Conservation (phyloP, 2,329 filamentous ascomycete genomes). For the Diaporthe vexans region DNA sequence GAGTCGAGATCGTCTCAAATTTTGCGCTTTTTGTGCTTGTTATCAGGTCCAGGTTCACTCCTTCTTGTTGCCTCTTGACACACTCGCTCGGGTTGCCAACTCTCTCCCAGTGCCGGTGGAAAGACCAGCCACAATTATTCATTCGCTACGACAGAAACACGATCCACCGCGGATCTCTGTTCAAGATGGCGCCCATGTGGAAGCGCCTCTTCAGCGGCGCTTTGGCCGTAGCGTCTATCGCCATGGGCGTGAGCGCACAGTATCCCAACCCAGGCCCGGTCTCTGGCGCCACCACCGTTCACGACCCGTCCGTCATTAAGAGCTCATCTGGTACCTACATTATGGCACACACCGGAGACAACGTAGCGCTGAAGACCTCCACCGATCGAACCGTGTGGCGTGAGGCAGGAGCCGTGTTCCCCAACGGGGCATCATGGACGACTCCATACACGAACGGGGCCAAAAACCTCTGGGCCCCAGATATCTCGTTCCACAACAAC, state of each 20-base stretch:
- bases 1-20: neutral
- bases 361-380: neutral
- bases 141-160: no score
- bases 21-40: no score
- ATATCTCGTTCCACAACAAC: slow-evolving; percentile 11
- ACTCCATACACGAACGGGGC: slow-evolving; percentile 1
- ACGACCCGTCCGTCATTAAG: slow-evolving; percentile 5
- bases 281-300: slow-evolving; percentile 4
- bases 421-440: slow-evolving; percentile 17
- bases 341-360: slow-evolving; percentile 14
- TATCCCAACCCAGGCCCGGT: slow-evolving; percentile 21
- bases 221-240: neutral
- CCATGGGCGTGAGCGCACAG: neutral
- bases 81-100: no score
- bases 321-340: neutral
- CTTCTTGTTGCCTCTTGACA: neutral
- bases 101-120: neutral
- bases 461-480: slow-evolving; percentile 10
- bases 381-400: slow-evolving; percentile 13
- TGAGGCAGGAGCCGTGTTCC: slow-evolving; percentile 12
- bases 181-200: neutral
- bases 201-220: neutral
- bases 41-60: neutral
- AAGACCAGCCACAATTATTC: no score
- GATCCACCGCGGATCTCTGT: neutral